phyloP scores from a whole-genome alignment of 2,329 filamentous ascomycete species.

The Pestalotiopsis fici region DNA sequence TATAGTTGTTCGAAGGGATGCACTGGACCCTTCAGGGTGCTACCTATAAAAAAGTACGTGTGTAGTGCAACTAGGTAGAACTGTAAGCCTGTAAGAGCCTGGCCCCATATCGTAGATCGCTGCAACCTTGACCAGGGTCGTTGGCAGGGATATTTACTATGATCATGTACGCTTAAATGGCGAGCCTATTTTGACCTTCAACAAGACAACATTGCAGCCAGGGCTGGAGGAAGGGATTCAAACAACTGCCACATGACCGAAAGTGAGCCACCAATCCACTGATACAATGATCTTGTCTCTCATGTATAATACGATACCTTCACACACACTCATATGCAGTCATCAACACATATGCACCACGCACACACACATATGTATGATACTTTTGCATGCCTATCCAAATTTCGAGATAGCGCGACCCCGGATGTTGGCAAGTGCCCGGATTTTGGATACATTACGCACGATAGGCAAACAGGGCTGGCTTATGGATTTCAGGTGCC shows the following conservation, averaged over 20 bases:
- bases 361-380: not conserved
- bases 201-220: not conserved
- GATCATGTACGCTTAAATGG: not conserved
- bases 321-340: not conserved
- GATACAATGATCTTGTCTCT: not conserved
- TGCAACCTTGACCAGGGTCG: not conserved
- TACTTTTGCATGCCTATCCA: not conserved
- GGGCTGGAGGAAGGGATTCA: not conserved
- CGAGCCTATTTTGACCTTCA: not conserved
- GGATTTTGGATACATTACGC: not conserved
- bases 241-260: not conserved
- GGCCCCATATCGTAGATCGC: not conserved
- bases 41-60: not conserved
- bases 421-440: not conserved
- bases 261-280: not conserved
- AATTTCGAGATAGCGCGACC: not conserved
- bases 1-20: not conserved
- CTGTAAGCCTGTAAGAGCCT: not conserved
- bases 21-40: not conserved
- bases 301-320: not conserved
- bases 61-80: not conserved
- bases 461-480: not conserved
- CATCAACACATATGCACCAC: too few species aligned
- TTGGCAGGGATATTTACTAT: not conserved
- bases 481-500: not conserved